Conservation (phyloP, 805 yeast genomes). For the Novakomyces olei region DNA sequence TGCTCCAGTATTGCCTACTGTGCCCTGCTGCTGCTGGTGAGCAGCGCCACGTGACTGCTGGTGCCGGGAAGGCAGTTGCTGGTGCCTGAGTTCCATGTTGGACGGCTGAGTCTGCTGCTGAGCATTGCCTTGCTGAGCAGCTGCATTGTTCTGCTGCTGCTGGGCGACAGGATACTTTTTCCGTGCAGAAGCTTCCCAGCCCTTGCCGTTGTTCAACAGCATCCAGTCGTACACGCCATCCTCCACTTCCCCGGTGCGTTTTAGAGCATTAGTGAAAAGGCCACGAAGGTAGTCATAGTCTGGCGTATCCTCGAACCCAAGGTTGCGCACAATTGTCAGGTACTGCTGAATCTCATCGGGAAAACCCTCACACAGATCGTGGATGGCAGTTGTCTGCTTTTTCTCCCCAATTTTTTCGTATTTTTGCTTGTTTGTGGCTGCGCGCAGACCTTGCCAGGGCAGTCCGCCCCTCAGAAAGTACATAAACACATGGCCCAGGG, state of each 20-base stretch:
- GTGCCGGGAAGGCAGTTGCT: no score
- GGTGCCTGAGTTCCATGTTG: no score
- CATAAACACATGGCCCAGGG: slow-evolving; percentile 88
- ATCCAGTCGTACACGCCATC: slow-evolving; percentile 97
- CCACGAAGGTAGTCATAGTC: slow-evolving; percentile 73
- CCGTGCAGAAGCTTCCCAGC: slow-evolving; percentile 94
- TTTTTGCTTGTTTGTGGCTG: slow-evolving; percentile 92
- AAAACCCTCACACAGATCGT: slow-evolving; percentile 66
- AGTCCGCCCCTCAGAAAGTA: slow-evolving; percentile 82
- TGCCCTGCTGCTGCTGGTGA: no score
- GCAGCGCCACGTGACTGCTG: no score
- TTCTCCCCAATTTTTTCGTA: slow-evolving; percentile 95
- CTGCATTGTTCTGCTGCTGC: no score
- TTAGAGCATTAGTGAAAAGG: slow-evolving; percentile 56
- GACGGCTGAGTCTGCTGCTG: no score
- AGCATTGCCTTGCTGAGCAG: no score
- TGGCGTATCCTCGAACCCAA: slow-evolving; percentile 84
- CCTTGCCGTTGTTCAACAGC: slow-evolving; percentile 83
- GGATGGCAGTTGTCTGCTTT: slow-evolving; percentile 71
- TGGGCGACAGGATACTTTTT: no score
- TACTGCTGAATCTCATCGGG: slow-evolving; percentile 90
- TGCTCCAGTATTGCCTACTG: no score
- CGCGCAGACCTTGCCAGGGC: slow-evolving; percentile 98
- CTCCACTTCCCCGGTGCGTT: slow-evolving; percentile 41
- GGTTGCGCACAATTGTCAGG: slow-evolving; percentile 64